Evolutionary conservation across 163 green algal genomes (phyloP).

Genomic region (Chlorella variabilis): DNA sequence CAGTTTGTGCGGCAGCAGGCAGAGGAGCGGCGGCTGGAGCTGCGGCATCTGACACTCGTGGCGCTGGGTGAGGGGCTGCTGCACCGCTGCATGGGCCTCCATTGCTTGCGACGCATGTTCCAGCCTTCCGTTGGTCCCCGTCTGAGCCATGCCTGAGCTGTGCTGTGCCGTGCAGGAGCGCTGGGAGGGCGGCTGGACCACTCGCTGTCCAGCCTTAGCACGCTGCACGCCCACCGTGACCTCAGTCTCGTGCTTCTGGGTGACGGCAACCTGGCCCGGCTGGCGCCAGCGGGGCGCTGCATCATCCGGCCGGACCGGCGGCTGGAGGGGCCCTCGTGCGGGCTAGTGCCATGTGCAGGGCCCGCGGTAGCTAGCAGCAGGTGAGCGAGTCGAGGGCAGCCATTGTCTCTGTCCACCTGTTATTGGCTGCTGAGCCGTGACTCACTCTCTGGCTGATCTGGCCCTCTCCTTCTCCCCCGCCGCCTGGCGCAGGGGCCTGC

Average conservation of each 20-base stretch:
- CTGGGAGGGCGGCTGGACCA: constrained; percentile 94
- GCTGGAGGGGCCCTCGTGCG: constrained; percentile 85
- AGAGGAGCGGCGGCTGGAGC: background rate
- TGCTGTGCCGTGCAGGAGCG: constrained; percentile 81
- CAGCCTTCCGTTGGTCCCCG: no score
- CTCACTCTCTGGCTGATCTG: no score
- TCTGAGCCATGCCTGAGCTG: no score
- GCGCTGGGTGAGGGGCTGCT: constrained; percentile 9
- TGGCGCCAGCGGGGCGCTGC: constrained; percentile 63
- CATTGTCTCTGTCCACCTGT: no score
- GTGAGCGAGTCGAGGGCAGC: no score
- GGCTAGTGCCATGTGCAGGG: constrained; percentile 77
- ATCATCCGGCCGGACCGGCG: constrained; percentile 43
- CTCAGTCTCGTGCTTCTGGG: constrained; percentile 83
- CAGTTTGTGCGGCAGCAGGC: constrained; percentile 9
- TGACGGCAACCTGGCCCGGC: constrained; percentile 83
- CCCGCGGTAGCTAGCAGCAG: constrained; percentile 63
- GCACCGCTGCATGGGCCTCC: no score
- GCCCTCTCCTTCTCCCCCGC: no score
- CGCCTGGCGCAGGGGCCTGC: constrained; percentile 64
- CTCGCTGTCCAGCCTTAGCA: constrained; percentile 85
- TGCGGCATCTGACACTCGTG: constrained; percentile 2
- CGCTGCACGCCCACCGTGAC: constrained; percentile 76
- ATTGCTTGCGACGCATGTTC: no score
- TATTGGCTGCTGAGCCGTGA: no score